phyloP scores from a whole-genome alignment of 805 yeast species.

The Ogataea dorogensis region DNA sequence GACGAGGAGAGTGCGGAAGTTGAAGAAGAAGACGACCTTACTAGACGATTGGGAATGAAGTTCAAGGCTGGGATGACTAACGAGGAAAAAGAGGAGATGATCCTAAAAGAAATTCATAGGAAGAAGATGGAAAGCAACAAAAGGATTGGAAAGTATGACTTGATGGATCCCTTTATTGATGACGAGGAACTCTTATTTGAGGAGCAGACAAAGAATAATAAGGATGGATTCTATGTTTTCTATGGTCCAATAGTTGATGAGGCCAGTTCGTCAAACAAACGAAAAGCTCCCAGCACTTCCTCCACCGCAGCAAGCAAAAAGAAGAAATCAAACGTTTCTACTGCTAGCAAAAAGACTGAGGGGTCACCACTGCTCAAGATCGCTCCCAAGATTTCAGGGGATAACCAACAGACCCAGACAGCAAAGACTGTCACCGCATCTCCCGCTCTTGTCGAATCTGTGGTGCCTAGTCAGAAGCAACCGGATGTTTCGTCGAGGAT shows the following conservation, averaged over 20 bases:
- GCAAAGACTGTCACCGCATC: neutral
- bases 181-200: slow-evolving; percentile 91
- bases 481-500: no score
- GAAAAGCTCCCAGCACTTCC: slow-evolving; percentile 9
- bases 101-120: slow-evolving; percentile 32
- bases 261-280: slow-evolving; percentile 24
- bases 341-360: slow-evolving; percentile 7
- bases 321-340: slow-evolving; percentile 1
- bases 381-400: slow-evolving; percentile 10
- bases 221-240: slow-evolving; percentile 93
- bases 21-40: slow-evolving; percentile 37
- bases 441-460: neutral
- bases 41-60: slow-evolving; percentile 28
- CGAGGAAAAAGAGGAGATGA: slow-evolving; percentile 33
- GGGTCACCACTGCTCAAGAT: slow-evolving; percentile 11
- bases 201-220: slow-evolving; percentile 87
- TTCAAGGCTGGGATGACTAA: slow-evolving; percentile 35
- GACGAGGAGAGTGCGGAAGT: slow-evolving; percentile 26
- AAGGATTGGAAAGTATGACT: slow-evolving; percentile 87
- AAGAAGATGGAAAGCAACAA: slow-evolving; percentile 54
- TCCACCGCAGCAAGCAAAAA: slow-evolving; percentile 1
- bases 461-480: no score
- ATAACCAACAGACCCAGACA: neutral
- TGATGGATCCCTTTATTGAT: slow-evolving; percentile 93
- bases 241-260: slow-evolving; percentile 86